Conservation (phyloP, 108 stramenopile species). For the Conticribra weissflogii region DNA sequence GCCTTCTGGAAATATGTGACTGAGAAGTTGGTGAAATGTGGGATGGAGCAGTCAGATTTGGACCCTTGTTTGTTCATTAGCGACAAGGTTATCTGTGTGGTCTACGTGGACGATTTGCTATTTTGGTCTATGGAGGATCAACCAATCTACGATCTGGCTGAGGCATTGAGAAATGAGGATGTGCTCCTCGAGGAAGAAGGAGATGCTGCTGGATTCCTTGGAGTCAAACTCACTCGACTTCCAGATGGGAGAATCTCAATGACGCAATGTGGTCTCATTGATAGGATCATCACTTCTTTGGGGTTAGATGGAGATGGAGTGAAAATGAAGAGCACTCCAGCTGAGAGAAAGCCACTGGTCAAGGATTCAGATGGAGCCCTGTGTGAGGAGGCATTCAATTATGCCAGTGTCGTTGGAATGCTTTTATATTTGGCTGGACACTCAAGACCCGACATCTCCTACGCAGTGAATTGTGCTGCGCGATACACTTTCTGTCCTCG, state of each 20-base stretch:
- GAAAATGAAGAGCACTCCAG: background rate
- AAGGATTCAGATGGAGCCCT: background rate
- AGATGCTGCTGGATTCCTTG: background rate
- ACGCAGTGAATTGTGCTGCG: too few relatives aligned
- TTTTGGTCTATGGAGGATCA: background rate
- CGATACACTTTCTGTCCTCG: too few relatives aligned
- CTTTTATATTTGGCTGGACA: background rate
- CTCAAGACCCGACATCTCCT: too few relatives aligned
- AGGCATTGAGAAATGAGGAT: background rate
- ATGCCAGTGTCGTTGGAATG: background rate
- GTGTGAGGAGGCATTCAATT: background rate
- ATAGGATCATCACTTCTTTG: background rate
- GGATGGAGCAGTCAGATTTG: background rate
- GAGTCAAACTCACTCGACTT: background rate
- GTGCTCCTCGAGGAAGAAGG: background rate
- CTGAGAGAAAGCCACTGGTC: background rate
- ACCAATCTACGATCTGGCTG: background rate
- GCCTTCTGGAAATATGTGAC: conserved; percentile 2
- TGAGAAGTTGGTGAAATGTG: background rate
- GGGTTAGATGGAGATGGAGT: background rate
- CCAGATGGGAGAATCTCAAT: background rate
- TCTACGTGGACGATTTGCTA: background rate
- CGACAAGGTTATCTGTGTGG: background rate
- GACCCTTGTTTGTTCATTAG: background rate
- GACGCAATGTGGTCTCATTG: background rate